Percentiles rank a stretch among this genome's conserved stretches.
These are phyloP conservation scores for Skeletonema marinoi DNA, from an alignment of 108 stramenopile species.

Conservation along the genomic window DNA sequence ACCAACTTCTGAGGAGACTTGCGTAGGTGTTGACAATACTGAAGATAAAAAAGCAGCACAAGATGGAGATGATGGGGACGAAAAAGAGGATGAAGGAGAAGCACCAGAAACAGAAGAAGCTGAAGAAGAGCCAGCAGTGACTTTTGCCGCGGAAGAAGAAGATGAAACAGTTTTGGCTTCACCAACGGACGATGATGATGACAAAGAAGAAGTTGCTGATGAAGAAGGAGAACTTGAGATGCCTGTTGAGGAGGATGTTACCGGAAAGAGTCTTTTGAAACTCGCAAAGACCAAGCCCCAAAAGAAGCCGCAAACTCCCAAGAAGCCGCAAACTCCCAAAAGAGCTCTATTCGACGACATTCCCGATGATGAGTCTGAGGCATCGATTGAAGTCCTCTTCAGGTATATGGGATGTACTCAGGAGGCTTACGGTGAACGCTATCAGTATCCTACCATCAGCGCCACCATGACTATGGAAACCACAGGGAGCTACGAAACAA, in stretches of 20 bases:
- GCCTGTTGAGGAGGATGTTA: background rate
- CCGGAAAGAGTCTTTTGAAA: background rate
- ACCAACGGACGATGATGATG: too few relatives aligned
- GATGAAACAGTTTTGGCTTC: background rate
- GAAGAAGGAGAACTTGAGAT: background rate
- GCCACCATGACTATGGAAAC: background rate
- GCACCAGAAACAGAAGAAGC: background rate
- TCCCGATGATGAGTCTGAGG: constrained; percentile 47
- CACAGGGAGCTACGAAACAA: background rate
- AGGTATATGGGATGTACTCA: constrained; percentile 50
- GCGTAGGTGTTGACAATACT: background rate
- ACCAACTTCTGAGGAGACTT: background rate
- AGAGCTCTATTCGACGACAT: constrained; percentile 8
- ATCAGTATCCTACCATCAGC: background rate
- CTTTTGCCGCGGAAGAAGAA: background rate
- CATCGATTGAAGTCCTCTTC: constrained; percentile 42
- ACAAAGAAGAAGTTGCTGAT: too few relatives aligned
- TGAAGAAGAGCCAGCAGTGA: background rate
- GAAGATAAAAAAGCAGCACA: background rate
- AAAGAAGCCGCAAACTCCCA: background rate
- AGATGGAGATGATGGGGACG: background rate
- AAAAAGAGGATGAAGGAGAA: background rate
- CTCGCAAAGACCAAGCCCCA: background rate
- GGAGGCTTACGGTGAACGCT: constrained; percentile 9
- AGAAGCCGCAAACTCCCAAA: background rate